Conservation (phyloP, 345 rosid species). For the Turnera subulata region DNA sequence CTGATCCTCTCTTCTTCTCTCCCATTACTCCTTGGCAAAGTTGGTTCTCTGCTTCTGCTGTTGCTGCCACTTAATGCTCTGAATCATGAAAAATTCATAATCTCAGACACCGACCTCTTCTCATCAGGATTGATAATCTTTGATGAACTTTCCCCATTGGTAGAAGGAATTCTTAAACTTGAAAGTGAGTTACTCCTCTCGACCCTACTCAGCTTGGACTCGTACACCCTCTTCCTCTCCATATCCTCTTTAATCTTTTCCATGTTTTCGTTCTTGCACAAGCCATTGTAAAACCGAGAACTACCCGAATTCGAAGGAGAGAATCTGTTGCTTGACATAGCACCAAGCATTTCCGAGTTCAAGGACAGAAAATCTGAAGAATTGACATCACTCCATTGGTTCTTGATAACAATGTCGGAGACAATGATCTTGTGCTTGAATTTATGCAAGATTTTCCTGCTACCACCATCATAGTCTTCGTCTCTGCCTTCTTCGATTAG, state of each 20-base stretch:
- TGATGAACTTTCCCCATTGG: slow-evolving; percentile 24
- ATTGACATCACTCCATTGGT: slow-evolving; percentile 82
- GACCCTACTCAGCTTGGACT: slow-evolving; percentile 27
- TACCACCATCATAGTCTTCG: no score
- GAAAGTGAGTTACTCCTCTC: background rate
- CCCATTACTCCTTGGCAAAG: slow-evolving; percentile 20
- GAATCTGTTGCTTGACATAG: slow-evolving; percentile 52
- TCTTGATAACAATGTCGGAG: slow-evolving; percentile 64
- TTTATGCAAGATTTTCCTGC: slow-evolving; percentile 39
- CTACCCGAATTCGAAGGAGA: slow-evolving; percentile 12
- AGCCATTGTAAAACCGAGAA: background rate
- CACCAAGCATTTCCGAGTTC: slow-evolving; percentile 64
- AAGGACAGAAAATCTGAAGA: slow-evolving; percentile 74
- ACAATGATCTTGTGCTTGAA: slow-evolving; percentile 62
- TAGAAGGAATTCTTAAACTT: slow-evolving; percentile 14
- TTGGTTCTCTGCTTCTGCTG: slow-evolving; percentile 16
- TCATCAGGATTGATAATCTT: slow-evolving; percentile 29
- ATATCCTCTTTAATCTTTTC: slow-evolving; percentile 55
- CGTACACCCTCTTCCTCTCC: slow-evolving; percentile 57
- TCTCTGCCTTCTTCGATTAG: no score
- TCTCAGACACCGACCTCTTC: slow-evolving; percentile 74
- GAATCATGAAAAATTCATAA: slow-evolving; percentile 57
- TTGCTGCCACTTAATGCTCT: slow-evolving; percentile 24
- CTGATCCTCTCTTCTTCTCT: slow-evolving; percentile 40
- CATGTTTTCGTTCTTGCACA: slow-evolving; percentile 13